phyloP scores from a whole-genome alignment of 176 grass and related monocot genomes.

The Stipa capillata region DNA sequence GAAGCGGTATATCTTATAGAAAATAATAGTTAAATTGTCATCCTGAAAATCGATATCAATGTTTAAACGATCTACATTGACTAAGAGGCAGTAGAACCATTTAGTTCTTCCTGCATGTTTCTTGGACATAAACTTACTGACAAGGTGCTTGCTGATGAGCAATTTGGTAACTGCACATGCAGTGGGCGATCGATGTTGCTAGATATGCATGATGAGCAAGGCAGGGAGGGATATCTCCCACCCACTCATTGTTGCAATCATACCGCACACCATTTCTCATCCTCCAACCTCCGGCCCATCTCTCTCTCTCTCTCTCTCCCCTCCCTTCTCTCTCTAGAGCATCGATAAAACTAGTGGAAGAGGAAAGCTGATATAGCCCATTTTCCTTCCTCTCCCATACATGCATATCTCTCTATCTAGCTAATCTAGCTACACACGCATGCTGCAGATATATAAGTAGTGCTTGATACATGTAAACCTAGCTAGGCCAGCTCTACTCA shows the following conservation, averaged over 20 bases:
- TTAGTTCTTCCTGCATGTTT: no score
- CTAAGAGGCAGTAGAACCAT: no score
- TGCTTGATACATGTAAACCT: constrained; percentile 29
- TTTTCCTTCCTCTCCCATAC: constrained; percentile 35
- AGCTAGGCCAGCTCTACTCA: background rate
- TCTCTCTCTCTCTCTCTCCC: constrained; percentile 29
- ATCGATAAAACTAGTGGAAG: constrained; percentile 25
- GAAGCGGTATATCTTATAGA: no score
- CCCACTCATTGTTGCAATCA: constrained; percentile 94
- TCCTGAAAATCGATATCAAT: no score
- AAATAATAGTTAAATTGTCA: no score
- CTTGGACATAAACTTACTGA: no score
- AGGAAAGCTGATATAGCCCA: constrained; percentile 45
- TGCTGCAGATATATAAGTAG: constrained; percentile 18
- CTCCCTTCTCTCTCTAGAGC: constrained; percentile 15
- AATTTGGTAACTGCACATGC: constrained; percentile 25
- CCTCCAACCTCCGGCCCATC: constrained; percentile 16
- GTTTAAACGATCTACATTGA: no score
- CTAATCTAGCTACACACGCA: constrained; percentile 17
- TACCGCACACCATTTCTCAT: constrained; percentile 31
- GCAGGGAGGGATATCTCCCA: constrained; percentile 41
- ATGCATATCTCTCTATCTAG: background rate
- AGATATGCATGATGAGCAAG: constrained; percentile 11
- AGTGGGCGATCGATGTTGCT: constrained; percentile 3
- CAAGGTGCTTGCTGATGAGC: background rate